These are phyloP conservation scores for Chlorella vulgaris DNA, from an alignment of 139 green algal species.

Conservation along the genomic window DNA sequence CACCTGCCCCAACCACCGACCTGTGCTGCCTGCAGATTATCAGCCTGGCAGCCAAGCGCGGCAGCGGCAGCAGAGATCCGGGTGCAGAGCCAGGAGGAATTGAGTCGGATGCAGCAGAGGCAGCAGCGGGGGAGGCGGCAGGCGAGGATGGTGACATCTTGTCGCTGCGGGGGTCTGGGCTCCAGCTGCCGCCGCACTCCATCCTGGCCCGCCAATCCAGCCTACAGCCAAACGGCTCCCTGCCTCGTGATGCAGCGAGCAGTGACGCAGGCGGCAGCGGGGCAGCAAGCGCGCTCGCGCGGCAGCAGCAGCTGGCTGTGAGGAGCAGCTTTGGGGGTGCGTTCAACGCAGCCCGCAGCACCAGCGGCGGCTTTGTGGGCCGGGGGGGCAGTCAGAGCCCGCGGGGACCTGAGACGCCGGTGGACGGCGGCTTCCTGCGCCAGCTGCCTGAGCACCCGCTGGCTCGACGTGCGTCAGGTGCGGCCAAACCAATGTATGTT, in stretches of 20 bases:
- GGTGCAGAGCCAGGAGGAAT: background rate
- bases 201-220: background rate
- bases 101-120: background rate
- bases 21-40: constrained; percentile 18
- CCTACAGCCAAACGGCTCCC: background rate
- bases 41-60: constrained; percentile 18
- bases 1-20: background rate
- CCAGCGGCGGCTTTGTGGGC: background rate
- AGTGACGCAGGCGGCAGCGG: background rate
- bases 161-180: too few relatives aligned
- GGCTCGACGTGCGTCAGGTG: background rate
- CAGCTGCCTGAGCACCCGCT: background rate
- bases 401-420: background rate
- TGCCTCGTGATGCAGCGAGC: background rate
- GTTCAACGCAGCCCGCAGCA: too few relatives aligned
- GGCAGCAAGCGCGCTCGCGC: background rate
- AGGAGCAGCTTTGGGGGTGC: background rate
- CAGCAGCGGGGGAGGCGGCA: background rate
- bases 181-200: background rate
- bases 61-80: background rate
- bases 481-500: too few relatives aligned
- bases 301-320: background rate
- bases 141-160: too few relatives aligned
- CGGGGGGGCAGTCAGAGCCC: constrained; percentile 20
- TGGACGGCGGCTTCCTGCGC: background rate